Percentiles rank a stretch among this genome's conserved stretches.
These are phyloP conservation scores for Mediolabrus comicus DNA, from an alignment of 108 stramenopile species.

Conservation along the genomic window DNA sequence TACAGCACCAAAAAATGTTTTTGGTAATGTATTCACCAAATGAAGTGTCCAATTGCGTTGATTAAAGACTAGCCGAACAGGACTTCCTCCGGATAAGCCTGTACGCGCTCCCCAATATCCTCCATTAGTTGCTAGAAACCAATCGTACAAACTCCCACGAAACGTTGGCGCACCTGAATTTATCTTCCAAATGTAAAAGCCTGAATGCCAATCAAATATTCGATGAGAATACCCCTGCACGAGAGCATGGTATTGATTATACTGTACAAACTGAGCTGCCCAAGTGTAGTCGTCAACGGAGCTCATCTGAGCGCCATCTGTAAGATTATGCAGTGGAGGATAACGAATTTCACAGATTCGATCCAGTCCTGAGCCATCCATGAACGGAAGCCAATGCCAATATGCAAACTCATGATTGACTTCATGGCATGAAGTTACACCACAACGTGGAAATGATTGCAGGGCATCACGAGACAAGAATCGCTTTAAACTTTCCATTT, in stretches of 20 bases:
- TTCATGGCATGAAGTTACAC: conserved; percentile 4
- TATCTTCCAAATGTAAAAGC: conserved; percentile 48
- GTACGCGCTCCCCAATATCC: conserved; percentile 45
- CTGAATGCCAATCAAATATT: conserved; percentile 39
- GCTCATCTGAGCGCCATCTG: conserved; percentile 18
- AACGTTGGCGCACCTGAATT: conserved; percentile 50
- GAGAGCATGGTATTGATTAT: conserved; percentile 42
- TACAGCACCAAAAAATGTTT: background rate
- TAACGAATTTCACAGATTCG: conserved; percentile 38
- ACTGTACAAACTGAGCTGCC: conserved; percentile 48
- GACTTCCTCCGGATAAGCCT: conserved; percentile 20
- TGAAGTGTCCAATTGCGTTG: conserved; percentile 22
- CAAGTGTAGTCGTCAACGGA: conserved; percentile 33
- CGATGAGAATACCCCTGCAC: conserved; percentile 31
- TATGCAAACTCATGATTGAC: conserved; percentile 39
- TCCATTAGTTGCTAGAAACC: conserved; percentile 48
- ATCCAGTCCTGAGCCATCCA: conserved; percentile 19
- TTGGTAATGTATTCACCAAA: conserved; percentile 22
- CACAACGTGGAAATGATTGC: conserved; percentile 22
- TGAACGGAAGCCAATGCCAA: conserved; percentile 45
- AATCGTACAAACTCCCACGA: conserved; percentile 55
- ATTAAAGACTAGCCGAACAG: conserved; percentile 25
- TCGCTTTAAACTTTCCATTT: conserved; percentile 18
- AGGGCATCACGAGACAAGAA: conserved; percentile 24
- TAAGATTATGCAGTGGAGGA: conserved; percentile 9